These are phyloP conservation scores for Sanghuangporus weigelae DNA, from an alignment of 1,284 basidiomycete species.

Conservation along the genomic window DNA sequence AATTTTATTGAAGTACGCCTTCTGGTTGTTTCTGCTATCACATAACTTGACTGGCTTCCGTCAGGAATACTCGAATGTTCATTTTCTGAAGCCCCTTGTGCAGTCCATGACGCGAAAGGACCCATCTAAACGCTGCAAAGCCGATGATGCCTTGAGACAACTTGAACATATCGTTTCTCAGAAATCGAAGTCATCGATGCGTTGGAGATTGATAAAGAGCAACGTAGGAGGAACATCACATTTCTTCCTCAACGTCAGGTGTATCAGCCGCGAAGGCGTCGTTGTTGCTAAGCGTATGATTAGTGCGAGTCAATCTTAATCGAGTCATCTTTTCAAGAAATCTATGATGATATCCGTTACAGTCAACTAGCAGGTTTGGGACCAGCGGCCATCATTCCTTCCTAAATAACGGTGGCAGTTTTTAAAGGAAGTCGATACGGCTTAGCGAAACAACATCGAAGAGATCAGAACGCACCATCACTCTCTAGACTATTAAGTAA, in stretches of 20 bases:
- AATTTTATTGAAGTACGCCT: not conserved
- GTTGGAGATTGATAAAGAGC: slow-evolving; percentile 13
- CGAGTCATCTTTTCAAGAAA: too few relatives aligned
- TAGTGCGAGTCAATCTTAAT: not conserved
- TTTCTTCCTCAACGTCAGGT: not conserved
- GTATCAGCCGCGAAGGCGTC: not conserved
- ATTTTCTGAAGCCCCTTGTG: slow-evolving; percentile 8
- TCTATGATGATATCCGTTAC: too few relatives aligned
- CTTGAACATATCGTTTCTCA: not conserved
- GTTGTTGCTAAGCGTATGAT: not conserved
- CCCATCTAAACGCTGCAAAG: not conserved
- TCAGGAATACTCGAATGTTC: slow-evolving; percentile 1
- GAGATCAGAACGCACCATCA: too few relatives aligned
- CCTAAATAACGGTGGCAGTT: too few relatives aligned
- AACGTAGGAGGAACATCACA: not conserved
- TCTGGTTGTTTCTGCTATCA: not conserved
- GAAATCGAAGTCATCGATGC: not conserved
- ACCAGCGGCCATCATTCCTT: too few relatives aligned
- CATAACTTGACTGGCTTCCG: not conserved
- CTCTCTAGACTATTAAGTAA: too few relatives aligned
- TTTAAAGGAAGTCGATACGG: too few relatives aligned
- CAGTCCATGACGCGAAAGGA: not conserved
- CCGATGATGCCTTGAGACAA: slow-evolving; percentile 1
- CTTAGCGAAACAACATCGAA: too few relatives aligned
- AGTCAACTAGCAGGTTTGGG: too few relatives aligned